Base-by-base conservation (phyloP, 2,329 filamentous ascomycete genomes). In the Fusarium abutilonis region DNA sequence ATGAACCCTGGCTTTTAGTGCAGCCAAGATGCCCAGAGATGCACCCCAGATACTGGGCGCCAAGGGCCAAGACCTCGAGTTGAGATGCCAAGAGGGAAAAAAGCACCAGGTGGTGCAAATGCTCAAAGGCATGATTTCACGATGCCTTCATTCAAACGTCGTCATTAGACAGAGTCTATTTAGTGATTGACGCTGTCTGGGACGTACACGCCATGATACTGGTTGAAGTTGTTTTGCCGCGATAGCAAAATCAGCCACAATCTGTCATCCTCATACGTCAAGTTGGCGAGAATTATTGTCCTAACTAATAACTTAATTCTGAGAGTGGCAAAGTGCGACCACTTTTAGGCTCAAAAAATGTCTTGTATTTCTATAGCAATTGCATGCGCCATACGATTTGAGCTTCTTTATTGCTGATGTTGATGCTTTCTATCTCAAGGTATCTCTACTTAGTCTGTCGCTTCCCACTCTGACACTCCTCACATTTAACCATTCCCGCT, bases 1-100 rank as follows among this genome's bases (percentile, higher is more conserved):
- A 43, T 40, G 47, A 35, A 52, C 48, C 62, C 62, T 48, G 21
- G 44, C 41, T 49, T 58, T 50, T 53, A 40, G 56, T 50, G 53
- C 50, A 61, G 67, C 67, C 67, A 69, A 70, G 67, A 53, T 31
- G 66, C 66, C 67, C 29, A 68, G 58, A 67, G 52, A 68, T 67
- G 63, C 59, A 61, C 61, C 57, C 53, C 57, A 38, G 15, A 21
- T 17, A 51, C 48, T 67, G 45, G 64, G 64, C 62, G 68, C 66
- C 67, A 69, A 70, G 67, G 54, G 47, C 66, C 66, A 69, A 70
- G 66, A 26, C 28, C 54, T 57, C 32, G 49, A 32, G 48, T 53
- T 41, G 39, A 53, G 29, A 52, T 17, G 68, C 68, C 68, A 70
- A 70, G 68, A 62, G 49, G 29, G 26, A 54, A 67, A 58, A 52